Evolutionary conservation across 257 asterid genomes (phyloP).

Genomic region (Solanum paucissectum): DNA sequence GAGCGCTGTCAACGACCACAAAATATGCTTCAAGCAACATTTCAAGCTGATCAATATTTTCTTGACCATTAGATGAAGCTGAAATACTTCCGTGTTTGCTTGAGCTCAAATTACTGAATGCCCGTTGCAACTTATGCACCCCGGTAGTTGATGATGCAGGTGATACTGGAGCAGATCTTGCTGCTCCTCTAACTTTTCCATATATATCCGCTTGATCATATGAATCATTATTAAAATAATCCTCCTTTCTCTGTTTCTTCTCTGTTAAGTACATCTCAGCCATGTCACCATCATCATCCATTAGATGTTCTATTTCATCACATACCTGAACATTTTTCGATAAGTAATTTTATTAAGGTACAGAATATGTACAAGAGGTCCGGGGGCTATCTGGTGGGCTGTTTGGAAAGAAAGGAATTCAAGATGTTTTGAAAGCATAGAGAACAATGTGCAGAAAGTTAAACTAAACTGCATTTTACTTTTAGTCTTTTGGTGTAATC

Average conservation of each 20-base stretch:
- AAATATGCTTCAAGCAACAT: conserved; percentile 96
- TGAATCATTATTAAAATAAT: conserved; percentile 25
- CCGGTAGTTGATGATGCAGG: conserved; percentile 62
- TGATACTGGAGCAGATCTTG: conserved; percentile 79
- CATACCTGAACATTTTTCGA: conserved; percentile 49
- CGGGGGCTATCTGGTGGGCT: too few relatives aligned
- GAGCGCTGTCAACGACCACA: conserved; percentile 73
- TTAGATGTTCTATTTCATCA: conserved; percentile 91
- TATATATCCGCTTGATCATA: conserved; percentile 30
- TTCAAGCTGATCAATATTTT: conserved; percentile 92
- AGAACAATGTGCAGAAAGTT: too few relatives aligned
- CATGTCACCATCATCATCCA: conserved; percentile 99
- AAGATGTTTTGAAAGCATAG: too few relatives aligned
- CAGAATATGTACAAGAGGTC: not conserved
- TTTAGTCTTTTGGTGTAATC: too few relatives aligned
- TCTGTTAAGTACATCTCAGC: conserved; percentile 98
- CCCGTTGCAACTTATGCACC: conserved; percentile 57
- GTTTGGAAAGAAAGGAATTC: too few relatives aligned
- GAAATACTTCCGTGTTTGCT: conserved; percentile 71
- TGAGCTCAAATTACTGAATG: conserved; percentile 72
- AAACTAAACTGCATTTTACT: too few relatives aligned
- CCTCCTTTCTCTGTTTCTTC: conserved; percentile 79
- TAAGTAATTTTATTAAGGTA: not conserved
- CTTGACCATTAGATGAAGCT: conserved; percentile 55
- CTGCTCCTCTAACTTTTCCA: conserved; percentile 19